Evolutionary conservation across 2,329 filamentous ascomycete genomes (phyloP).

Genomic region (Aspergillus pseudoviridinutans): DNA sequence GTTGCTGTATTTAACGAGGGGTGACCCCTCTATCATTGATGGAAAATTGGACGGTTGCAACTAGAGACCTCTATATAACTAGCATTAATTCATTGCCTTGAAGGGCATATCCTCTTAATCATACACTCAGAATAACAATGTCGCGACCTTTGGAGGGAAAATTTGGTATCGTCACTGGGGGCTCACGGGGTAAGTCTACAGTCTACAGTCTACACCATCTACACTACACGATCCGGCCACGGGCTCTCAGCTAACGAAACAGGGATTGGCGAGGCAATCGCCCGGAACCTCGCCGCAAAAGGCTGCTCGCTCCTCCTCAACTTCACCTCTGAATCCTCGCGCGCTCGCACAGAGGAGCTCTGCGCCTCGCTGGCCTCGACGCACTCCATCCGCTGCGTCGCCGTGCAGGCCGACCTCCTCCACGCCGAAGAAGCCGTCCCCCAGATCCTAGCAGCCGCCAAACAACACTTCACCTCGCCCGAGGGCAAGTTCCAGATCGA

Average conservation of each 20-base stretch:
- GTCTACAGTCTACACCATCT: neutral
- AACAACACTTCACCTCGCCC: conserved; percentile 52
- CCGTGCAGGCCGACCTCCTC: conserved; percentile 69
- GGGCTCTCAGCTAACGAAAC: conserved; percentile 3
- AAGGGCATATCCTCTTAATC: neutral
- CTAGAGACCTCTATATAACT: neutral
- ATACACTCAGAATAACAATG: conserved; percentile 5
- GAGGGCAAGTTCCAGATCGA: conserved; percentile 63
- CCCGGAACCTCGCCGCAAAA: conserved; percentile 68
- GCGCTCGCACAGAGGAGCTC: conserved; percentile 50
- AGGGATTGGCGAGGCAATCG: conserved; percentile 72
- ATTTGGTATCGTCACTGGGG: conserved; percentile 74
- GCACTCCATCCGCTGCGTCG: conserved; percentile 58
- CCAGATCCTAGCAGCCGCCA: conserved; percentile 55
- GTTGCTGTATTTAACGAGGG: neutral
- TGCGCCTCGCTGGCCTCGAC: conserved; percentile 52
- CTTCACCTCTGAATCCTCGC: conserved; percentile 64
- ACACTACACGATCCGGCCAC: neutral
- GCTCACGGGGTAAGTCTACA: conserved; percentile 61
- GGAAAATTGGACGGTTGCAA: neutral
- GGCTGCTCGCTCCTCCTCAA: conserved; percentile 66
- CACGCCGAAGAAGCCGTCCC: conserved; percentile 55
- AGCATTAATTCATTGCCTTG: neutral
- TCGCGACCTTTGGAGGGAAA: conserved; percentile 62
- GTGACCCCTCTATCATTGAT: neutral